phyloP scores from a whole-genome alignment of 208 protist genomes.

The Wallacemonas rigidus region DNA sequence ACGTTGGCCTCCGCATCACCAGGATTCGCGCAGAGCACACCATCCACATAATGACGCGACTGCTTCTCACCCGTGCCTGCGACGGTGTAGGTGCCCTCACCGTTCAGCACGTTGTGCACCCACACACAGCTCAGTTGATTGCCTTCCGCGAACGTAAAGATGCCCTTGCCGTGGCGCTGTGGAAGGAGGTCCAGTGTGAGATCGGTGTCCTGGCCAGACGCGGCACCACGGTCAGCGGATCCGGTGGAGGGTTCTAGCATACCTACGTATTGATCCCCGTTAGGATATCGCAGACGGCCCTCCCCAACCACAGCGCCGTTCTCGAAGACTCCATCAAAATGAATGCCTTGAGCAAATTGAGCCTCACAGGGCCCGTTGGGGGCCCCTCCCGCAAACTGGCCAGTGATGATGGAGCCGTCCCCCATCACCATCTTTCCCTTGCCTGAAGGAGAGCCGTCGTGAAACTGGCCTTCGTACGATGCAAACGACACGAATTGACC shows the following conservation, averaged over 20 bases:
- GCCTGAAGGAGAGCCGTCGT: constrained; percentile 39
- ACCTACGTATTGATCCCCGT: constrained; percentile 73
- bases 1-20: constrained; percentile 29
- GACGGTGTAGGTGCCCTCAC: constrained; percentile 63
- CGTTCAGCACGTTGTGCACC: constrained; percentile 79
- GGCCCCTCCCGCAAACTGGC: constrained; percentile 59
- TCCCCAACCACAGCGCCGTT: constrained; percentile 29
- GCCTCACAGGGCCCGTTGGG: constrained; percentile 40
- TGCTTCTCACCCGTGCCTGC: constrained; percentile 41
- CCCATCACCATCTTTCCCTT: constrained; percentile 46
- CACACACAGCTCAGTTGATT: constrained; percentile 73
- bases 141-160: constrained; percentile 77
- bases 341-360: constrained; percentile 25
- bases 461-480: constrained; percentile 59
- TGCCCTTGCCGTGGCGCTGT: constrained; percentile 68
- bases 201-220: neutral
- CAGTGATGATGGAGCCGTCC: constrained; percentile 69
- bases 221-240: neutral
- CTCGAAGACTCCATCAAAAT: constrained; percentile 56
- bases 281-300: constrained; percentile 60
- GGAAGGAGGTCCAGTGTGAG: constrained; percentile 30
- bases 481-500: constrained; percentile 1
- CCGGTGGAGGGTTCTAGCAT: constrained; percentile 50
- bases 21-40: constrained; percentile 37
- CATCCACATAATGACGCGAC: constrained; percentile 63